Evolutionary conservation across 2,329 filamentous ascomycete species (phyloP), one percentile per base, ranked within the genome.

Genomic region (Trichoderma sp.): DNA sequence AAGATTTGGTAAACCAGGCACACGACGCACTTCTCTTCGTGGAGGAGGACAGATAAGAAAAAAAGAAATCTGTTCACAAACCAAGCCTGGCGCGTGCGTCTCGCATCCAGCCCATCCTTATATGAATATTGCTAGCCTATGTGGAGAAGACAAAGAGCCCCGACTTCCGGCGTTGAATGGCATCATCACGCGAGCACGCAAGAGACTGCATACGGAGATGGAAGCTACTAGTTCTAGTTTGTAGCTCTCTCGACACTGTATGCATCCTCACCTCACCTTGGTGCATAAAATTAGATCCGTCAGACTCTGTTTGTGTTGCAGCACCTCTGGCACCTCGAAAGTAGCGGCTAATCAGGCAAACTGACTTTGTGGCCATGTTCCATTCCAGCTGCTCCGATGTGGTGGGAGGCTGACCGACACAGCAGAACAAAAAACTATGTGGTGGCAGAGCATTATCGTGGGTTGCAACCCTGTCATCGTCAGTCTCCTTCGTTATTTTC

Each of bases 121-220:
- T 70, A 60, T 30, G 47, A 28, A 34, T 60, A 34, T 60, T 18
- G 15, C 39, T 43, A 62, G 56, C 57, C 39, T n/a, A 70, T 70
- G 66, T 70, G 66, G 66, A 70, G 66, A 69, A 56, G 30, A 51
- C 12, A 47, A 68, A 34, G 47, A 28, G 47, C n/a, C 66, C 66
- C 57, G 66, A 53, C 57, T 70, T 62, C 66, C 66, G 66, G 39
- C 36, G 39, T 36, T n/a, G n/a, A 53, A 34, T 34, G 21, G 51
- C 56, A 68, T 68, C 66, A 69, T 69, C 32, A 58, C 39, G 39
- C 66, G 66, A 70, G 66, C 66, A 69, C 66, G 66, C 66, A 69
- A 69, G 66, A 70, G 34, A 57, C 14, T n/a, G 39, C 43, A 14
- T 7, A 24, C 9, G 24, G 30, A 51, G 26, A 60, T 51, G 14